Evolutionary conservation across 495 filamentous ascomycete genomes (phyloP), one percentile per base, ranked within the genome.

Genomic region (Penicillium riverlandense): DNA sequence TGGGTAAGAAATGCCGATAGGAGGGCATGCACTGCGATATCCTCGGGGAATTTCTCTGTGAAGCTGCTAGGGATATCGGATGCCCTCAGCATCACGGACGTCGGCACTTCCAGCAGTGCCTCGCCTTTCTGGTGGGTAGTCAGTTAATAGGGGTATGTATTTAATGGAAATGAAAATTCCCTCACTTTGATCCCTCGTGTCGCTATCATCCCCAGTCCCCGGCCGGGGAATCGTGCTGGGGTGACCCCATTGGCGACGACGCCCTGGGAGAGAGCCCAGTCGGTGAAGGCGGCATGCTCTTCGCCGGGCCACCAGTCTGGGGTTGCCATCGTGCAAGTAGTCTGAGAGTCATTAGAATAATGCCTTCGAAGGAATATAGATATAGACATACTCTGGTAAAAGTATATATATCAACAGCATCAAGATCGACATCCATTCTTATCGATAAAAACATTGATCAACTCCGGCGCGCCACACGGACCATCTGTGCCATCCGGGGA

Each of bases 141-240:
- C 3, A 34, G 10, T 11, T 34, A 6, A 11, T 34, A 34, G 9
- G 10, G 2, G 32, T 34, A 34, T 12, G 7, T 34, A 6, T 12
- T 34, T 1, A 12, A 34, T 2, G 8, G 35, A 31, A 55, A 47
- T 42, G 48, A 82, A 34, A 50, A 49, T 42, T 22, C 28, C 29
- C 51, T 12, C 65, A 88, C 87, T 66, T 82, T 61, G 44, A 91
- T 74, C 6, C 66, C 60, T 11, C 73, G 72, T 2, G 77, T 80
- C 4, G 87, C 83, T 32, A 88, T 73, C 42, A 95, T 80, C 16
- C 89, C 87, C 9, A 91, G 64, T 7, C 88, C 88, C 16, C 82
- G 71, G 2, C 80, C 80, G 8, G 79, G 76, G 27, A 91, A 76
- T 53, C 54, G 66, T 12, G 62, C 71, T 31, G 83, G 77, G 12